Evolutionary conservation across 768 basidiomycete genomes (phyloP).

Genomic region (Pleurotus citrinopileatus): DNA sequence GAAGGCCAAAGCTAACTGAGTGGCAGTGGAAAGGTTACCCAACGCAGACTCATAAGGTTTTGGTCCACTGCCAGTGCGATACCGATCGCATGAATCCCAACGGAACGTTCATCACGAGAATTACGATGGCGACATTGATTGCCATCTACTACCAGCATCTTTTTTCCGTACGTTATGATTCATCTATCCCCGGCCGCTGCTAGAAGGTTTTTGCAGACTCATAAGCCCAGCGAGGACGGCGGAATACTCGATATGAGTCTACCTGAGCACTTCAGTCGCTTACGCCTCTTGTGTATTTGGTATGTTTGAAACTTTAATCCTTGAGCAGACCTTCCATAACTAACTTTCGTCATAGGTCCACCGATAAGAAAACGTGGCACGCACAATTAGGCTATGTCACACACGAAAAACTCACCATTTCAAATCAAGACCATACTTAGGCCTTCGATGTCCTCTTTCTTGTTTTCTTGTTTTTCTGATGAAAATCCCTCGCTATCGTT

Average conservation of each 20-base stretch:
- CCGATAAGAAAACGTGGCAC: background rate
- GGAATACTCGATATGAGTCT: constrained; percentile 1
- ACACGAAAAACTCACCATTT: background rate
- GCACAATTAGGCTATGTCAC: constrained; percentile 6
- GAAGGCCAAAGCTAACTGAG: background rate
- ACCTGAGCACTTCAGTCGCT: constrained; percentile 4
- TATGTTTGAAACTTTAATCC: background rate
- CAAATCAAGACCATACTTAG: background rate
- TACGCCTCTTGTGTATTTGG: constrained; percentile 5
- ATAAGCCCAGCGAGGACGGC: background rate
- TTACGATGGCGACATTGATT: background rate
- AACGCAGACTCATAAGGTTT: background rate
- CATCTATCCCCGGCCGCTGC: too few relatives aligned
- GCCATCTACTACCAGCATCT: constrained; percentile 1
- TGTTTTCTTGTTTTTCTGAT: background rate
- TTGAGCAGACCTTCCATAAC: background rate
- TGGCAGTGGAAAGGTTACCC: constrained; percentile 4
- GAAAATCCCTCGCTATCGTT: background rate
- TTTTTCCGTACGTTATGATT: background rate
- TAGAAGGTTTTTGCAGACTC: too few relatives aligned
- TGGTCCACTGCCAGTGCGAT: background rate
- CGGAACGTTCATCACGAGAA: constrained; percentile 1
- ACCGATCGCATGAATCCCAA: background rate
- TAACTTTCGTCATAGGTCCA: background rate
- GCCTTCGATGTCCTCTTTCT: background rate